These are phyloP conservation scores for Diaporthe helianthi DNA, from an alignment of 2,329 filamentous ascomycete species.

Conservation along the genomic window DNA sequence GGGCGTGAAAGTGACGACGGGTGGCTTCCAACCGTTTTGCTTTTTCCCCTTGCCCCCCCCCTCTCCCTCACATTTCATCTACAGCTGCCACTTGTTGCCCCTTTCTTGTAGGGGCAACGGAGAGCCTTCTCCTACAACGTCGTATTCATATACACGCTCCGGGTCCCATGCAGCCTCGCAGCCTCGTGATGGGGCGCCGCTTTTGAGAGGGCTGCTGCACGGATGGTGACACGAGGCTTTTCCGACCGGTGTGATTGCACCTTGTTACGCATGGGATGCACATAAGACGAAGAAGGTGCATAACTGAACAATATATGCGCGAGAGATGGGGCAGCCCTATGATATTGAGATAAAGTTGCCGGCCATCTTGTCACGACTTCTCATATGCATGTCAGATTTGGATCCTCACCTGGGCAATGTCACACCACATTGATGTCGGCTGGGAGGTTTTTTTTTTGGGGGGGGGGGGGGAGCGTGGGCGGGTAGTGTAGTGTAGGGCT, in stretches of 20 bases:
- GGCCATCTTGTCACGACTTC: constrained; percentile 13
- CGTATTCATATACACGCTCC: not conserved
- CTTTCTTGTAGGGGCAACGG: not conserved
- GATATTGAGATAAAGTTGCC: constrained; percentile 17
- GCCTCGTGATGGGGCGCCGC: not conserved
- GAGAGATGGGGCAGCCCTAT: constrained; percentile 21
- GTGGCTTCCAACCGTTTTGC: constrained; percentile 10
- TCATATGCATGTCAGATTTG: constrained; percentile 29
- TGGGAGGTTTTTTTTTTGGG: no score
- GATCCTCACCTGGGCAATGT: constrained; percentile 20
- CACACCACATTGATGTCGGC: constrained; percentile 24
- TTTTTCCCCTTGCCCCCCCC: not conserved
- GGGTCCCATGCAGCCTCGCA: constrained; percentile 5
- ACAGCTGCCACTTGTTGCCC: not conserved
- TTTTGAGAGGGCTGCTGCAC: constrained; percentile 12
- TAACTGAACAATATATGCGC: not conserved
- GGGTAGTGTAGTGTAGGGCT: constrained; percentile 14
- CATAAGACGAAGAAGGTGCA: not conserved
- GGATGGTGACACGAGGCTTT: constrained; percentile 9
- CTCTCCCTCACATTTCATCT: no score
- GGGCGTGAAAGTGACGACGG: constrained; percentile 6
- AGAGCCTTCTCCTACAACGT: not conserved
- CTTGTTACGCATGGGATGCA: not conserved
- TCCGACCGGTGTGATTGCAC: constrained; percentile 12
- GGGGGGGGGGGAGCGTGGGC: no score